These are phyloP conservation scores for Austroboletus rostrupii DNA, from an alignment of 1,284 basidiomycete genomes.

Conservation along the genomic window DNA sequence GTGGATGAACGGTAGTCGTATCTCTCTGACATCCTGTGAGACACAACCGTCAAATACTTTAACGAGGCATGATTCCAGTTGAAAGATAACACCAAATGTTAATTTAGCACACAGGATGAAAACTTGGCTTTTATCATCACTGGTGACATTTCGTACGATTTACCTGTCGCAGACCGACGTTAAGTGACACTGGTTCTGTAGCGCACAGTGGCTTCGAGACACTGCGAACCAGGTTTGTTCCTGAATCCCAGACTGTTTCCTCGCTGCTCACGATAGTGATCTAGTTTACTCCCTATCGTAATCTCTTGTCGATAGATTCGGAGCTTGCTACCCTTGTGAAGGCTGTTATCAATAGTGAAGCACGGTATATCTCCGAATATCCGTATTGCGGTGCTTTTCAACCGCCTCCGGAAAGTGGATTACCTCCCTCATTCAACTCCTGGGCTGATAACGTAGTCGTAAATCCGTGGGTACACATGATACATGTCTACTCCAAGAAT, in stretches of 20 bases:
- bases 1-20: background rate
- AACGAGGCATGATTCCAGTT: slow-evolving; percentile 39
- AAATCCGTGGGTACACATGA: slow-evolving; percentile 52
- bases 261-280: slow-evolving; percentile 6
- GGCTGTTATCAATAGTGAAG: slow-evolving; percentile 74
- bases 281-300: slow-evolving; percentile 66
- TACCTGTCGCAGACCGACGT: background rate
- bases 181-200: slow-evolving; percentile 22
- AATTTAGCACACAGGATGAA: slow-evolving; percentile 37
- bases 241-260: background rate
- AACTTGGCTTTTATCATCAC: slow-evolving; percentile 76
- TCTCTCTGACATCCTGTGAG: slow-evolving; percentile 30
- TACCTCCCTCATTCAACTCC: slow-evolving; percentile 56
- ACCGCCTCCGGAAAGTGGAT: slow-evolving; percentile 67
- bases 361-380: slow-evolving; percentile 66
- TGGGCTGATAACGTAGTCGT: slow-evolving; percentile 66
- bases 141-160: slow-evolving; percentile 71
- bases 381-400: slow-evolving; percentile 78
- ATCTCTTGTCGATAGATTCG: slow-evolving; percentile 51
- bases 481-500: background rate
- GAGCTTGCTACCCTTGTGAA: slow-evolving; percentile 62
- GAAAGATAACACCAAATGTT: background rate
- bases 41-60: slow-evolving; percentile 74
- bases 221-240: slow-evolving; percentile 64
- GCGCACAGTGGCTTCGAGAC: slow-evolving; percentile 70